A percentile compares a stretch with the other conserved stretches of the same genome.
Evolutionary conservation across 805 yeast genomes (phyloP).

Genomic region (Hanseniaspora guilliermondii): DNA sequence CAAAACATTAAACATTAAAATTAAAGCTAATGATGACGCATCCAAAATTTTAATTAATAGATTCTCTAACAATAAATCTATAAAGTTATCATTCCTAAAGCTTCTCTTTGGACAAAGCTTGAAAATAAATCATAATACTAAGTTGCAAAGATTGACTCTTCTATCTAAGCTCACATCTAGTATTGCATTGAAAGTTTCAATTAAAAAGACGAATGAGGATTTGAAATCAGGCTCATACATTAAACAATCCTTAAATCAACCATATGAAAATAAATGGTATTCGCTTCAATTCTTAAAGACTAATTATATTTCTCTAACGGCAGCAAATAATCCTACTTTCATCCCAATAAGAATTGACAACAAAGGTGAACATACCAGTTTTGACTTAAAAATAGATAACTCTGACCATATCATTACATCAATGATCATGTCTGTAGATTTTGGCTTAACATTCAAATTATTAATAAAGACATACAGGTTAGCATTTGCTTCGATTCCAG

Average conservation of each 20-base stretch:
- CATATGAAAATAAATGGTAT: constrained; percentile 73
- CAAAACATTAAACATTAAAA: constrained; percentile 32
- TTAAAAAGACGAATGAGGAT: neutral
- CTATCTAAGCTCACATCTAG: neutral
- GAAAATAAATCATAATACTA: constrained; percentile 14
- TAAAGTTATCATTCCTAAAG: neutral
- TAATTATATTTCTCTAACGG: constrained; percentile 23
- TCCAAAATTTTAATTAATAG: constrained; percentile 18
- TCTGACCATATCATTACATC: constrained; percentile 19
- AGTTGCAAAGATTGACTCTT: constrained; percentile 6
- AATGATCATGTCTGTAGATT: constrained; percentile 19
- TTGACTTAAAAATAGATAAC: constrained; percentile 32
- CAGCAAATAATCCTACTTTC: constrained; percentile 3
- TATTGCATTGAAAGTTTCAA: constrained; percentile 9
- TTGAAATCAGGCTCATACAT: constrained; percentile 45
- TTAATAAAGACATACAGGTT: constrained; percentile 68
- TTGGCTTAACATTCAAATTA: constrained; percentile 43
- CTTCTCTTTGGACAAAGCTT: constrained; percentile 11
- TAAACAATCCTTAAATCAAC: constrained; percentile 52
- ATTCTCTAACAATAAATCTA: constrained; percentile 1
- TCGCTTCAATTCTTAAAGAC: constrained; percentile 33
- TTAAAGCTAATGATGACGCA: constrained; percentile 21
- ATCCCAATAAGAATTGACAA: constrained; percentile 25
- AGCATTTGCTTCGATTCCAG: constrained; percentile 58
- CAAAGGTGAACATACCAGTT: constrained; percentile 61